Evolutionary conservation across 108 stramenopile genomes (phyloP).

Genomic region (Seminavis robusta): DNA sequence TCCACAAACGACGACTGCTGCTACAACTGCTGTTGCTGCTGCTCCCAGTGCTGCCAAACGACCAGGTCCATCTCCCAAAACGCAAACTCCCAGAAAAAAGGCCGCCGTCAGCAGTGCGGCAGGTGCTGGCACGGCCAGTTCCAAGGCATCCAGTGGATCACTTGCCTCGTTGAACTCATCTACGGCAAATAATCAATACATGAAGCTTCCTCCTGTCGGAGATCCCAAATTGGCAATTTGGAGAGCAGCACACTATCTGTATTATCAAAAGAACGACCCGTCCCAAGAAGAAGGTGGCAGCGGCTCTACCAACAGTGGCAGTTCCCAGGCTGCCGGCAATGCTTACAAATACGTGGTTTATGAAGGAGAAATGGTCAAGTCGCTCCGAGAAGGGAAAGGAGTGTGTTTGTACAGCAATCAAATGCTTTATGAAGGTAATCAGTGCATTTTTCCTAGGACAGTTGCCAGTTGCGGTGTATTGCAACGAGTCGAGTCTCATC

Average conservation of each 20-base stretch:
- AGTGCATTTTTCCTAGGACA: no score
- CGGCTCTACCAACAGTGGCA: background rate
- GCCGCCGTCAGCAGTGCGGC: no score
- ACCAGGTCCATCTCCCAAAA: background rate
- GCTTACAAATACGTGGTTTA: constrained; percentile 65
- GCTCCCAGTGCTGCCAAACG: background rate
- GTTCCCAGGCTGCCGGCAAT: background rate
- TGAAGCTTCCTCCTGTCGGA: constrained; percentile 52
- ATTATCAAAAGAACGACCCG: constrained; percentile 59
- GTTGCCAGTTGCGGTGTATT: no score
- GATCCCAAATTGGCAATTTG: constrained; percentile 73
- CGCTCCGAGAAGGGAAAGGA: constrained; percentile 72
- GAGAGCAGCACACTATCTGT: constrained; percentile 81
- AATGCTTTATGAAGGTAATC: constrained; percentile 86
- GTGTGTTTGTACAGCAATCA: constrained; percentile 77
- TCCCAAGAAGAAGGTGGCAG: background rate
- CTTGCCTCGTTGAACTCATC: no score
- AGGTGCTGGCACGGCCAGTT: no score
- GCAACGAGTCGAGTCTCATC: no score
- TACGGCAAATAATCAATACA: constrained; percentile 1
- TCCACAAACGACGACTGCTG: no score
- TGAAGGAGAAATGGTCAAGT: constrained; percentile 83
- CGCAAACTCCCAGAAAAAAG: no score
- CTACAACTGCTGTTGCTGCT: no score
- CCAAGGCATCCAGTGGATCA: no score